phyloP scores from a whole-genome alignment of 2,329 filamentous ascomycete genomes.

The Trichophyton benhamiae region DNA sequence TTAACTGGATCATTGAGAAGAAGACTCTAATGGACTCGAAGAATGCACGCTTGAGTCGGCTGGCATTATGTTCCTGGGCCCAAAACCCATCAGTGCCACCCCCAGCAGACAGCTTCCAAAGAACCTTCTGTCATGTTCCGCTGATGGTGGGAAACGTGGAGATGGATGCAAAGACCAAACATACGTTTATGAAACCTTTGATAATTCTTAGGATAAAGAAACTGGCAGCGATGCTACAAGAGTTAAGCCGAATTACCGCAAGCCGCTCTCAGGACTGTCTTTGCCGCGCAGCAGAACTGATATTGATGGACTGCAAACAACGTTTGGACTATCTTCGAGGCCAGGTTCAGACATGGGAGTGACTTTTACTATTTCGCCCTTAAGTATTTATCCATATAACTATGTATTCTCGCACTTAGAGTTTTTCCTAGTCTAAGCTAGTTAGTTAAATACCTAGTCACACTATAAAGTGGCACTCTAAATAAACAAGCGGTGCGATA shows the following conservation, averaged over 20 bases:
- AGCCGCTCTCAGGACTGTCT: not conserved
- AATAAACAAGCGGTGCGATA: too few relatives aligned
- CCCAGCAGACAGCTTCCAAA: not conserved
- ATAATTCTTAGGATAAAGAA: not conserved
- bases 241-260: not conserved
- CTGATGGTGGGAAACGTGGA: not conserved
- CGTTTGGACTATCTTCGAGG: not conserved
- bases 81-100: not conserved
- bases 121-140: not conserved
- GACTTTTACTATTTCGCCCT: too few relatives aligned
- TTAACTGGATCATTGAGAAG: constrained; percentile 1
- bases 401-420: too few relatives aligned
- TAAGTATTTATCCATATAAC: too few relatives aligned
- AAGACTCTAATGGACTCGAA: not conserved
- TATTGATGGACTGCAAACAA: not conserved
- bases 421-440: too few relatives aligned
- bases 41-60: not conserved
- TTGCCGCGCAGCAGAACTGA: not conserved
- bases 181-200: not conserved
- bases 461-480: too few relatives aligned
- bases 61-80: not conserved
- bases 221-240: not conserved
- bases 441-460: too few relatives aligned
- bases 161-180: not conserved
- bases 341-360: not conserved